phyloP scores from a whole-genome alignment of 306 rosid species.

The Glycine soja region DNA sequence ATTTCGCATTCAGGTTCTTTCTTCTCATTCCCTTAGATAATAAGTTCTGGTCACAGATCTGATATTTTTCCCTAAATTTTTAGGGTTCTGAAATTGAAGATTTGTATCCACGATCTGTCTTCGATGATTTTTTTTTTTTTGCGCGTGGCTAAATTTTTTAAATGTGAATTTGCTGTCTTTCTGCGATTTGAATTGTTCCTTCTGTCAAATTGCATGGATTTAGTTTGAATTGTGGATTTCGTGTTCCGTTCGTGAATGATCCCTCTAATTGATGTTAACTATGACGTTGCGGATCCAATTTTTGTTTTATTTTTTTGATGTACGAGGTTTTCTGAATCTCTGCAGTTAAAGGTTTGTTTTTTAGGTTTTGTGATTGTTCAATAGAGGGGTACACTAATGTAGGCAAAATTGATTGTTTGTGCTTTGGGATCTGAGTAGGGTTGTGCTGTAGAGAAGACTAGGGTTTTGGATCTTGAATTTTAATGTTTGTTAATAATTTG shows the following conservation, averaged over 20 bases:
- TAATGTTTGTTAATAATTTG: neutral
- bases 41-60: neutral
- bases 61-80: neutral
- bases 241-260: neutral
- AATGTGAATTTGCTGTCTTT: neutral
- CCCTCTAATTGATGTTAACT: neutral
- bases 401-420: neutral
- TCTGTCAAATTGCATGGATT: neutral
- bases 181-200: neutral
- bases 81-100: slow-evolving; percentile 34
- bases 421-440: slow-evolving; percentile 3
- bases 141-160: neutral
- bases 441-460: neutral
- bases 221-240: neutral
- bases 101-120: neutral
- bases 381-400: neutral
- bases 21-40: neutral
- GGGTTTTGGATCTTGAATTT: slow-evolving; percentile 35
- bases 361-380: neutral
- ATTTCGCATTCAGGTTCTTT: slow-evolving; percentile 28
- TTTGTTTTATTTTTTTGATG: neutral
- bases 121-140: neutral
- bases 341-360: neutral
- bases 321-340: neutral
- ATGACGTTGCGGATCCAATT: slow-evolving; percentile 1